Percentiles rank a stretch among this genome's conserved stretches.
Conservation (phyloP, 2,329 filamentous ascomycete species). For the Dothiorella sarmentorum region DNA sequence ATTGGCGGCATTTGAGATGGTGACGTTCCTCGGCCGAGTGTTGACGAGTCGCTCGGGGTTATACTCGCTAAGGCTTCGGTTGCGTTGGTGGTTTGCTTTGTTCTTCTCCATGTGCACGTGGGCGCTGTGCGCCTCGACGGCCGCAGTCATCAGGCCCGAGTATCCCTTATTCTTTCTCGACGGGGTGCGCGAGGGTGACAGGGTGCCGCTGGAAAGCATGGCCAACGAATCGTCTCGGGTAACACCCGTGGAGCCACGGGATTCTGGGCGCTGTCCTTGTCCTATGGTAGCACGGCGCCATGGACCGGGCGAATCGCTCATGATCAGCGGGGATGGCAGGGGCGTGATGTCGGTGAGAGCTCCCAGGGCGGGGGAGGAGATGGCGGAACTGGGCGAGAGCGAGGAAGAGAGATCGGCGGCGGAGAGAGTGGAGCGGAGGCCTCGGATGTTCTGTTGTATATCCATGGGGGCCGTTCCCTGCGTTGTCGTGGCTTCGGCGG, state of each 20-base stretch:
- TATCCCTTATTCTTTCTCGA: constrained; percentile 49
- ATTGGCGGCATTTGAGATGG: constrained; percentile 50
- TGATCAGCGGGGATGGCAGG: constrained; percentile 47
- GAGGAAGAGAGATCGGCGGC: constrained; percentile 44
- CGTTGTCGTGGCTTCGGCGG: constrained; percentile 22
- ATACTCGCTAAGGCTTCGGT: constrained; percentile 87
- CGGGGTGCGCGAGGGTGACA: constrained; percentile 32
- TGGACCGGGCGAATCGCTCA: constrained; percentile 40
- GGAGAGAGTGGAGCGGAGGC: constrained; percentile 40
- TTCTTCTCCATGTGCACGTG: constrained; percentile 31
- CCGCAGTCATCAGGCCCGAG: constrained; percentile 40
- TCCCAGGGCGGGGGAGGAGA: constrained; percentile 48
- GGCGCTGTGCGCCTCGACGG: constrained; percentile 38
- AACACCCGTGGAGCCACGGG: constrained; percentile 28
- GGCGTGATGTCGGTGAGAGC: constrained; percentile 51
- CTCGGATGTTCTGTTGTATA: constrained; percentile 26
- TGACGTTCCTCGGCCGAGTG: constrained; percentile 66
- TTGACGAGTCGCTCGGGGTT: constrained; percentile 67
- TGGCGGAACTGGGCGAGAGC: constrained; percentile 43
- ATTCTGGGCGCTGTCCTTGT: constrained; percentile 29
- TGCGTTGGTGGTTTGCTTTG: constrained; percentile 56
- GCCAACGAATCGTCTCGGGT: constrained; percentile 33
- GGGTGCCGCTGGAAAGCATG: constrained; percentile 30
- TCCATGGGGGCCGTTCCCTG: constrained; percentile 38
- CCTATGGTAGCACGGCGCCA: constrained; percentile 38